Evolutionary conservation across 192 early-diverging fungal genomes (phyloP).

Genomic region (Entophlyctis helioformis): DNA sequence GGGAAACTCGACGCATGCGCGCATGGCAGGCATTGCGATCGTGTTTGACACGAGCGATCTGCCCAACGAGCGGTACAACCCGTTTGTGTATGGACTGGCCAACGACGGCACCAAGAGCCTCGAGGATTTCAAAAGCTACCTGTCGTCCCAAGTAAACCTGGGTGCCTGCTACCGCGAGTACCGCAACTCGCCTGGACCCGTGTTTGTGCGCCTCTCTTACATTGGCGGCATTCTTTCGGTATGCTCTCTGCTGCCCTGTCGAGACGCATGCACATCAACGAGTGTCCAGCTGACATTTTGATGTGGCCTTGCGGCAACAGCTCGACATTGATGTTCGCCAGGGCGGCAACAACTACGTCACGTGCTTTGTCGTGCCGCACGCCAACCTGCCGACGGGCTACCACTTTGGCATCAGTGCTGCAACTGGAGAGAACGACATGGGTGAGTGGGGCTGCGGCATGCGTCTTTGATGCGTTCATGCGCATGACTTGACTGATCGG

Average conservation of each 20-base stretch:
- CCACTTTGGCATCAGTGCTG: conserved; percentile 56
- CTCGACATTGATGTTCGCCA: conserved; percentile 41
- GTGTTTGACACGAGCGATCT: conserved; percentile 46
- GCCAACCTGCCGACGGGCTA: conserved; percentile 56
- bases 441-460: no score
- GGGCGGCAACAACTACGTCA: conserved; percentile 33
- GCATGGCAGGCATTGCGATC: conserved; percentile 35
- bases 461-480: no score
- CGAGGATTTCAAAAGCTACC: conserved; percentile 25
- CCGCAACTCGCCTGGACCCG: conserved; percentile 44
- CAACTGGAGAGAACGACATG: no score
- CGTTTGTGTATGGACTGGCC: conserved; percentile 41
- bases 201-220: conserved; percentile 49
- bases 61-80: conserved; percentile 24
- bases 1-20: no score
- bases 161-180: conserved; percentile 54
- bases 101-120: conserved; percentile 53
- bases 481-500: not conserved
- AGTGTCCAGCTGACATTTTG: no score
- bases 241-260: no score
- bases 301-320: no score
- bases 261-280: no score
- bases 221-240: no score
- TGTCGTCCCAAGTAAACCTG: conserved; percentile 8
- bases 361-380: conserved; percentile 40